A percentile compares a stretch with the other conserved stretches of the same genome.
These are phyloP conservation scores for Globisporangium paddicum DNA, from an alignment of 352 stramenopile genomes.

Conservation along the genomic window DNA sequence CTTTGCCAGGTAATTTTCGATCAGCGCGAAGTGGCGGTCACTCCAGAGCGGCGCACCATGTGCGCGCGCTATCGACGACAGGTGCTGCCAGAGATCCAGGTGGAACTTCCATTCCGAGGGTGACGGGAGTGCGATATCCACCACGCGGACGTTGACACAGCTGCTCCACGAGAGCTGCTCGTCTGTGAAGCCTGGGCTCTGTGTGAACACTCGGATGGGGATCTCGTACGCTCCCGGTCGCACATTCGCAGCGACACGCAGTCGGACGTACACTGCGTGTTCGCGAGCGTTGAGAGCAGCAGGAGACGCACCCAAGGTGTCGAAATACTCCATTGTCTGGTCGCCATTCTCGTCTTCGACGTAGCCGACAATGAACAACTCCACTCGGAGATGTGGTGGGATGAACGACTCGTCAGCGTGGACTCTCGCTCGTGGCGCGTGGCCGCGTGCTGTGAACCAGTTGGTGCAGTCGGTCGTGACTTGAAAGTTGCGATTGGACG, in stretches of 20 bases:
- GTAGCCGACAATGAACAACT: conserved; percentile 50
- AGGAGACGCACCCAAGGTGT: conserved; percentile 27
- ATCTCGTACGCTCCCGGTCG: conserved; percentile 56
- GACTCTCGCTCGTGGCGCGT: conserved; percentile 53
- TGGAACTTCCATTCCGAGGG: conserved; percentile 56
- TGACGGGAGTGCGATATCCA: conserved; percentile 39
- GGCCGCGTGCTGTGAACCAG: conserved; percentile 51
- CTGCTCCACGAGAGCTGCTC: conserved; percentile 67
- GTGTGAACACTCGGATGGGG: conserved; percentile 60
- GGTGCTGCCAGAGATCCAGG: conserved; percentile 77
- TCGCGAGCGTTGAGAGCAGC: conserved; percentile 20
- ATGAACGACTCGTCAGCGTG: conserved; percentile 50
- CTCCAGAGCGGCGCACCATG: conserved; percentile 58
- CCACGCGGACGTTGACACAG: conserved; percentile 44
- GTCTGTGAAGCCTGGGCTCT: conserved; percentile 54
- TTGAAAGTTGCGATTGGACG: conserved; percentile 50
- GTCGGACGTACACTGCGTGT: conserved; percentile 55
- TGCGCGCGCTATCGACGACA: conserved; percentile 47
- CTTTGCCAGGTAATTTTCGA: conserved; percentile 56
- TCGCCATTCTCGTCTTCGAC: conserved; percentile 60
- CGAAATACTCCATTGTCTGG: conserved; percentile 54
- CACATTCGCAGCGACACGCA: conserved; percentile 32
- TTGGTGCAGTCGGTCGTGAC: conserved; percentile 48
- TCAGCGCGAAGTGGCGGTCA: conserved; percentile 59
- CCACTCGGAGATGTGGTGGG: conserved; percentile 38